Evolutionary conservation across 306 rosid genomes (phyloP), one percentile per base, ranked within the genome.

Genomic region (Boehmeria nivea): DNA sequence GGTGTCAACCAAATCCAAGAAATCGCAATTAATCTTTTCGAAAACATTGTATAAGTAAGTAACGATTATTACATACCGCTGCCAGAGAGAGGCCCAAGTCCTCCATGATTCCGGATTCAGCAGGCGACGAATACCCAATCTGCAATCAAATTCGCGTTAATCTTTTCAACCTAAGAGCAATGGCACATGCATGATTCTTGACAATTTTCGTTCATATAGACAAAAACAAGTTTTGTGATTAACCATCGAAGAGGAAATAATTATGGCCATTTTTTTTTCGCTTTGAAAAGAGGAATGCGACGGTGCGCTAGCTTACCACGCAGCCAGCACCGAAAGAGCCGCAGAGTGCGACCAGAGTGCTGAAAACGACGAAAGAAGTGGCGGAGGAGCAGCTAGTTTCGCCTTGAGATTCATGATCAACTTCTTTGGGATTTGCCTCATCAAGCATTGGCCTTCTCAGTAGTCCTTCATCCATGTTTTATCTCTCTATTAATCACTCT

Each of bases 51-150:
- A n/a, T n/a, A n/a, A n/a, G n/a, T n/a, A n/a, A n/a, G n/a, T n/a
- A 33, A 33, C 11, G 11, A 33, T 33, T 33, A 4, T 4, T 4
- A 10, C 57, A n/a, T 60, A 60, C 68, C 2, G 62, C 63, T 36
- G 61, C 57, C 53, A 69, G 49, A 6, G 51, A 54, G 53, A 66
- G 60, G 69, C 46, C 38, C 63, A 72, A 45, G 3, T 72, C 77
- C 12, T 72, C 65, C 51, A 54, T 34, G 24, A 72, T 72, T 55
- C 73, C 77, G 3, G 60, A 17, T 51, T 72, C 64, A 11, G 72
- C 60, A 22, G 72, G 68, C 40, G 77, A 72, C 10, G 77, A 59
- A 40, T 65, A 72, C 5, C 77, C 77, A 6, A 26, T 18, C 81
- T 65, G 43, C 1, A 54, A 54, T 8, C 34, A 8, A 3, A 3